A percentile compares a stretch with the other conserved stretches of the same genome.
phyloP scores from a whole-genome alignment of 345 rosid species.

The Anastatica hierochuntica region DNA sequence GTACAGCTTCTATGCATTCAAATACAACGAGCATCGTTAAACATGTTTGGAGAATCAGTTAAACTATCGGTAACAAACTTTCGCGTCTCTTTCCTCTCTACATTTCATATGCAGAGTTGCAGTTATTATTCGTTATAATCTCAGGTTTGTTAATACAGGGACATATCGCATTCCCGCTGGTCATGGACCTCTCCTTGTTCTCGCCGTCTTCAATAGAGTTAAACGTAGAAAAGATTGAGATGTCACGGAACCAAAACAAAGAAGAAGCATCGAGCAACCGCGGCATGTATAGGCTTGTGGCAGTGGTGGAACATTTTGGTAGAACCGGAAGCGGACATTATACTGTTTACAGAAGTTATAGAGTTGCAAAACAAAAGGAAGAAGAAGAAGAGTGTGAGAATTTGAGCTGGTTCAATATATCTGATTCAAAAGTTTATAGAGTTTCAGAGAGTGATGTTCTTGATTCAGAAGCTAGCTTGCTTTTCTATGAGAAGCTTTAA shows the following conservation, averaged over 20 bases:
- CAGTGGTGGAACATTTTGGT: conserved; percentile 84
- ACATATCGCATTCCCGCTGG: conserved; percentile 15
- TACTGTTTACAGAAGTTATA: conserved; percentile 56
- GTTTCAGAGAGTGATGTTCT: conserved; percentile 70
- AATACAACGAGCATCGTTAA: conserved; percentile 54
- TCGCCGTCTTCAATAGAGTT: conserved; percentile 18
- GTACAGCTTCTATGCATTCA: conserved; percentile 83
- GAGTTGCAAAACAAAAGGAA: conserved; percentile 14
- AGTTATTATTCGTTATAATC: background rate
- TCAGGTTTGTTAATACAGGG: conserved; percentile 1
- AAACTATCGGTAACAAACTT: conserved; percentile 51
- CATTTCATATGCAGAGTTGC: background rate
- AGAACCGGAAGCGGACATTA: conserved; percentile 74
- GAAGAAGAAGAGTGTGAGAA: conserved; percentile 11
- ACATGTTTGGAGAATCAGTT: conserved; percentile 49
- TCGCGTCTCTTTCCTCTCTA: background rate
- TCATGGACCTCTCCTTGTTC: conserved; percentile 16
- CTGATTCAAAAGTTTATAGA: conserved; percentile 53
- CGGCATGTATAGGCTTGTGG: conserved; percentile 43
- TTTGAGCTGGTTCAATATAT: conserved; percentile 60
- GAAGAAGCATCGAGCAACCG: conserved; percentile 9
- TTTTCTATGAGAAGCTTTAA: conserved; percentile 55
- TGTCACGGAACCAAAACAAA: conserved; percentile 9
- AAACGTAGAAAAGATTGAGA: conserved; percentile 11
- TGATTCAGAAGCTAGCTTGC: conserved; percentile 77